These are phyloP conservation scores for Oryza australiensis DNA, from an alignment of 176 grass and related monocot species.

Conservation along the genomic window DNA sequence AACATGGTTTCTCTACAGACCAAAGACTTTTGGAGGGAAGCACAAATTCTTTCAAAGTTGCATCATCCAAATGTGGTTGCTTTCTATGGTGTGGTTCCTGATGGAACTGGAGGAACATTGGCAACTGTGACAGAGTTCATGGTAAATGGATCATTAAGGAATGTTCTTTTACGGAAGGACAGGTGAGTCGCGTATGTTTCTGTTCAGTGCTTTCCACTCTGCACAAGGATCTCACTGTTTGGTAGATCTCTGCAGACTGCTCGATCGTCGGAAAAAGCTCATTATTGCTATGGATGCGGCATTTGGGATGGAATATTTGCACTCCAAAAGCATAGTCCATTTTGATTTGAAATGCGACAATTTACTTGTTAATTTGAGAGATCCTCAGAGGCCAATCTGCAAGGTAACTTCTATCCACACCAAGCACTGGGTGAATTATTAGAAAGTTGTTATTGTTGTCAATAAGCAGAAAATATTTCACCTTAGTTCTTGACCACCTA, in stretches of 20 bases:
- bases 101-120: conserved; percentile 89
- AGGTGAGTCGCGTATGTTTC: conserved; percentile 48
- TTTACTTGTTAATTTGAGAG: conserved; percentile 90
- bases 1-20: conserved; percentile 45
- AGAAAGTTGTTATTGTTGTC: conserved; percentile 6
- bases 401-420: conserved; percentile 62
- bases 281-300: conserved; percentile 99
- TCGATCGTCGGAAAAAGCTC: conserved; percentile 83
- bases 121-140: conserved; percentile 94
- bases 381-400: conserved; percentile 95
- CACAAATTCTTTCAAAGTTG: conserved; percentile 88
- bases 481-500: conserved; percentile 9
- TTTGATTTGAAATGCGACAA: conserved; percentile 99
- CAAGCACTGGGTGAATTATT: not conserved
- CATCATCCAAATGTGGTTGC: conserved; percentile 98
- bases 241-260: conserved; percentile 55
- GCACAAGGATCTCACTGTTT: conserved; percentile 37
- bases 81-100: conserved; percentile 96
- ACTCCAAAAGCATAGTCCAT: conserved; percentile 99
- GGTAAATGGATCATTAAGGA: conserved; percentile 94
- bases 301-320: conserved; percentile 97
- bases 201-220: conserved; percentile 19
- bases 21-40: conserved; percentile 98
- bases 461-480: conserved; percentile 9
- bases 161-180: conserved; percentile 90